Percentiles rank a stretch among this genome's conserved stretches.
phyloP scores from a whole-genome alignment of 768 basidiomycete species.

The Boletus insuetus region DNA sequence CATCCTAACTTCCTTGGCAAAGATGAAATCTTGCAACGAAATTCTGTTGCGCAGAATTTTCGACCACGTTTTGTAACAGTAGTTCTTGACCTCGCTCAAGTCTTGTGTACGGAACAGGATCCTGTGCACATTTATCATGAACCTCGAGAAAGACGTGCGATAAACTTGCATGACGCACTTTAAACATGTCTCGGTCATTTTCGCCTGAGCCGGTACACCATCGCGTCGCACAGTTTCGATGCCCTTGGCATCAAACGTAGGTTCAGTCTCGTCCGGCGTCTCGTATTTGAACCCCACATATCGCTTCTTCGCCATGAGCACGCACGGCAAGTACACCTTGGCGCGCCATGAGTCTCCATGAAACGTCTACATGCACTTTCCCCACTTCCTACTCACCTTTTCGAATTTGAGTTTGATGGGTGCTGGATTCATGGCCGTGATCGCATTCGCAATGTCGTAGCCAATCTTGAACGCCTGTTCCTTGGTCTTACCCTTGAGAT shows the following conservation, averaged over 20 bases:
- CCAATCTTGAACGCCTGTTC: conserved; percentile 94
- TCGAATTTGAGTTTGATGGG: conserved; percentile 98
- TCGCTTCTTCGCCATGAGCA: conserved; percentile 97
- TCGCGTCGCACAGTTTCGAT: conserved; percentile 96
- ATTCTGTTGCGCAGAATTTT: conserved; percentile 78
- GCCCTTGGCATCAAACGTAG: conserved; percentile 92
- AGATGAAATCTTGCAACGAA: conserved; percentile 90
- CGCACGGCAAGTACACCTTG: conserved; percentile 91
- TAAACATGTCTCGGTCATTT: conserved; percentile 87
- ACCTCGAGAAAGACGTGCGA: background rate
- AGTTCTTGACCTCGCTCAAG: conserved; percentile 84
- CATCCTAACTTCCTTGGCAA: conserved; percentile 90
- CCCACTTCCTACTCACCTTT: conserved; percentile 53
- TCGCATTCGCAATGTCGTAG: conserved; percentile 83
- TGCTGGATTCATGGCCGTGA: conserved; percentile 83
- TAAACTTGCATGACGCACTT: conserved; percentile 59
- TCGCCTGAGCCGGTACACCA: conserved; percentile 84
- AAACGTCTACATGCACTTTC: background rate
- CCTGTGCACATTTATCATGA: conserved; percentile 40
- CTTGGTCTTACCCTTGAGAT: conserved; percentile 86
- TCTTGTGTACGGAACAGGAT: conserved; percentile 89
- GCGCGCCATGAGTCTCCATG: background rate
- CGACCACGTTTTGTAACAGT: conserved; percentile 81
- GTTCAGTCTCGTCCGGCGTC: conserved; percentile 69
- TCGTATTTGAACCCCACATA: conserved; percentile 99